A percentile compares a stretch with the other conserved stretches of the same genome.
Evolutionary conservation across 371 early-diverging fungal species (phyloP).

Genomic region (Circinella minor): DNA sequence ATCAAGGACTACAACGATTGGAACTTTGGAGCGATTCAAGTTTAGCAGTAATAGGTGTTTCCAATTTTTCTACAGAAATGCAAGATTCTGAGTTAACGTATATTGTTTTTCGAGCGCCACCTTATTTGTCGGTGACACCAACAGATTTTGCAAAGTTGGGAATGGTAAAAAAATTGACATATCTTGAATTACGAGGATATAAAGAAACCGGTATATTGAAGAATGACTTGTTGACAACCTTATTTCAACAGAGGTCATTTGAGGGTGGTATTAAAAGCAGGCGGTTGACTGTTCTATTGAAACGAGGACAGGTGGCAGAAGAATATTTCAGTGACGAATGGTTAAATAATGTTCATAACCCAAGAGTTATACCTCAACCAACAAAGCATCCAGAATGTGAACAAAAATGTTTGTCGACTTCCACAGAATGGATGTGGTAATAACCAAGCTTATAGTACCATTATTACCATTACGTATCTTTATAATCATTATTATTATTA

Average conservation of each 20-base stretch:
- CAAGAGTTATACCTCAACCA: neutral
- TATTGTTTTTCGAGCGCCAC: neutral
- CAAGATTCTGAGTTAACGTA: neutral
- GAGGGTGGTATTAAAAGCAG: too few relatives aligned
- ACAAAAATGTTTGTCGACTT: neutral
- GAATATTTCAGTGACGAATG: constrained; percentile 5
- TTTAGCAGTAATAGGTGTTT: neutral
- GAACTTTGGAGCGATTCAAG: constrained; percentile 6
- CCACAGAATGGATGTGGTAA: constrained; percentile 3
- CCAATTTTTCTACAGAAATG: neutral
- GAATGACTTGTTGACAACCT: neutral
- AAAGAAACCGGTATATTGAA: neutral
- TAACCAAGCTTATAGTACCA: neutral
- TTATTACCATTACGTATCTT: too few relatives aligned
- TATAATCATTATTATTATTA: too few relatives aligned
- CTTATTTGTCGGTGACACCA: neutral
- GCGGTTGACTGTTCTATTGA: neutral
- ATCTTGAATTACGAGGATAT: constrained; percentile 2
- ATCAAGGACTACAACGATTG: neutral
- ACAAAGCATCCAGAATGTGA: neutral
- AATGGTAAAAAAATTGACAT: neutral
- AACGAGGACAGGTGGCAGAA: neutral
- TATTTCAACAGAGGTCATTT: constrained; percentile 1
- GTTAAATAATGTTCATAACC: neutral
- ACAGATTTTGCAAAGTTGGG: neutral